Evolutionary conservation across 2,329 filamentous ascomycete species (phyloP).

Genomic region (Xylaria sp.): DNA sequence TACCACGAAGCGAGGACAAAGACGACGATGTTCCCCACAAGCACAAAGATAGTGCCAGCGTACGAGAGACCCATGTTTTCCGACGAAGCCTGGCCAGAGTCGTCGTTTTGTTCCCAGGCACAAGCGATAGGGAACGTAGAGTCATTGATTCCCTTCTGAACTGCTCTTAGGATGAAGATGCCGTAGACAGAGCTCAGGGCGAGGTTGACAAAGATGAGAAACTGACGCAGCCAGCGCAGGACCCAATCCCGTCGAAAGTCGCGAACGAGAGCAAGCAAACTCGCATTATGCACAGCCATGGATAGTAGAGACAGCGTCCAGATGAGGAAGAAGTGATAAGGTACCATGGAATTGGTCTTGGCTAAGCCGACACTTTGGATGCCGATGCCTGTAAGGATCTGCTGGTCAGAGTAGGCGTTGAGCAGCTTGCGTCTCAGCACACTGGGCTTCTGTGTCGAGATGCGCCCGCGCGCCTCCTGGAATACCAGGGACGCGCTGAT

Average conservation of each 20-base stretch:
- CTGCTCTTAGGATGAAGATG: slow-evolving; percentile 61
- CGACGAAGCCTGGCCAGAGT: slow-evolving; percentile 41
- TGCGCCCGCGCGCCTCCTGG: slow-evolving; percentile 49
- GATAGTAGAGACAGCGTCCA: slow-evolving; percentile 71
- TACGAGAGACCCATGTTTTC: slow-evolving; percentile 55
- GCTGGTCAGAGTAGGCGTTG: slow-evolving; percentile 69
- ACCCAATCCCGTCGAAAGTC: slow-evolving; percentile 72
- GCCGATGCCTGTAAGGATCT: slow-evolving; percentile 72
- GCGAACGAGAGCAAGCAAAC: slow-evolving; percentile 67
- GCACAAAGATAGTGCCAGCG: slow-evolving; percentile 65
- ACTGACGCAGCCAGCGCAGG: slow-evolving; percentile 67
- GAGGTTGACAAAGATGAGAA: slow-evolving; percentile 70
- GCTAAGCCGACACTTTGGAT: slow-evolving; percentile 68
- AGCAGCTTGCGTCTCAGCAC: slow-evolving; percentile 68
- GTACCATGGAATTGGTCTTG: slow-evolving; percentile 62
- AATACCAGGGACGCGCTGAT: slow-evolving; percentile 63
- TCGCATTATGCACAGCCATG: slow-evolving; percentile 69
- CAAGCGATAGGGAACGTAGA: slow-evolving; percentile 65
- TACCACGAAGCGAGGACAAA: slow-evolving; percentile 69
- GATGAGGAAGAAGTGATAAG: slow-evolving; percentile 74
- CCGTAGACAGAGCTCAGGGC: slow-evolving; percentile 62
- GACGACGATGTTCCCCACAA: slow-evolving; percentile 62
- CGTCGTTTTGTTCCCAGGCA: slow-evolving; percentile 56
- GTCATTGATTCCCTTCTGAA: slow-evolving; percentile 56
- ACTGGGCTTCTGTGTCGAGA: slow-evolving; percentile 48